Percentiles rank a stretch among this genome's conserved stretches.
phyloP scores from a whole-genome alignment of 2,329 filamentous ascomycete genomes.

The Neofusicoccum sp. region DNA sequence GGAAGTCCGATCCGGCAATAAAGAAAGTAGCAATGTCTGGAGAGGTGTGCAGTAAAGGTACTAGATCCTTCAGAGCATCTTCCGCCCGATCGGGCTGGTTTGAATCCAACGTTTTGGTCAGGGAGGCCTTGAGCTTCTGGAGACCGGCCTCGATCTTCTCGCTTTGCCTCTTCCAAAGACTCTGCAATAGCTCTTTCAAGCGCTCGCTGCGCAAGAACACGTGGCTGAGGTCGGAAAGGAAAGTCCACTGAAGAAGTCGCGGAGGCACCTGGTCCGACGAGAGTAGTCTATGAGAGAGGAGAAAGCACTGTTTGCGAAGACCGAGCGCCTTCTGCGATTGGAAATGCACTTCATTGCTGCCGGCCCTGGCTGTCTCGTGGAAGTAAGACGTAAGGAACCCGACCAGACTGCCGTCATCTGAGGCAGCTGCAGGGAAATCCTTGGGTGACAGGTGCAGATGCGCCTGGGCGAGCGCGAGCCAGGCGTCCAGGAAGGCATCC shows the following conservation, averaged over 20 bases:
- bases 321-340: constrained; percentile 39
- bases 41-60: constrained; percentile 62
- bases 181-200: constrained; percentile 47
- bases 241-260: constrained; percentile 60
- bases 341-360: constrained; percentile 23
- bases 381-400: constrained; percentile 68
- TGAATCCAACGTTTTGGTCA: constrained; percentile 63
- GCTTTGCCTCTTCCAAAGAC: constrained; percentile 55
- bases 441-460: constrained; percentile 60
- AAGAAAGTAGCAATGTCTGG: constrained; percentile 60
- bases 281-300: constrained; percentile 61
- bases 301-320: constrained; percentile 64
- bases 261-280: constrained; percentile 46
- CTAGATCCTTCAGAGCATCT: constrained; percentile 56
- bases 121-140: constrained; percentile 57
- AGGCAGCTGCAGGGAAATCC: constrained; percentile 53
- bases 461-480: constrained; percentile 65
- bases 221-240: constrained; percentile 67
- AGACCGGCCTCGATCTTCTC: constrained; percentile 55
- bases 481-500: constrained; percentile 73
- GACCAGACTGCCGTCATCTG: constrained; percentile 58
- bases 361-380: constrained; percentile 47
- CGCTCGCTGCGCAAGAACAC: constrained; percentile 64
- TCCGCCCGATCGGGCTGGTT: constrained; percentile 59
- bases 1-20: constrained; percentile 80